Base-by-base conservation (phyloP, 768 basidiomycete genomes). In the Termitomyces sp. region DNA sequence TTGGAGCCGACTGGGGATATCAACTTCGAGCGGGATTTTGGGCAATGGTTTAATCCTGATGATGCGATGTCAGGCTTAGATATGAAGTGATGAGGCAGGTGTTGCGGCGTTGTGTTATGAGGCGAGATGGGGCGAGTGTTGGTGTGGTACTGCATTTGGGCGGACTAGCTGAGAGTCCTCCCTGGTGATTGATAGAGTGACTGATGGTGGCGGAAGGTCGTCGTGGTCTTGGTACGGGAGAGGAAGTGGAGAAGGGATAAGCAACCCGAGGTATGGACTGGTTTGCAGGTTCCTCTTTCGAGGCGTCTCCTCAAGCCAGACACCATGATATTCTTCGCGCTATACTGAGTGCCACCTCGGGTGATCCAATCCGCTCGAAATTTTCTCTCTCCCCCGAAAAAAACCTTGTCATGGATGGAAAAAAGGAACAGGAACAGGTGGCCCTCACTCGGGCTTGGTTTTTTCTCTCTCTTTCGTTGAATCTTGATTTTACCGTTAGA, bases 1-100 rank as follows among this genome's bases (percentile, higher is more conserved):
- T 81, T 82, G 64, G 67, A 74, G 45, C 61, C 68, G n/a, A 74
- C 78, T 49, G 76, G 75, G 2, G 73, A 80, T 56, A 69, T 87
- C 65, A 82, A 85, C 64, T 87, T 88, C 61, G 87, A 87, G 68
- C 74, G 85, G 64, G 87, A 88, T 63, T 89, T 89, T 69, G 83
- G 84, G 54, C 83, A 86, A 63, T 89, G 86, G 86, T 88, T 89
- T 62, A 85, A 83, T 65, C 79, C 78, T 6, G 80, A 84, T 53
- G 79, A 80, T 44, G 68, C 37, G 35, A 57, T 69, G 37, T 27
- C 56, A 48, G 61, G 66, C 34, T 63, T 60, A 53, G 63, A 64
- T 44, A 59, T 63, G 60, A 63, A 63, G 54, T 63, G 39, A 56
- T 27, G 16, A 6, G 7, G 2, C 25, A 43, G 32, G 37, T 54